Percentiles rank a stretch among this genome's conserved stretches.
Evolutionary conservation across 2,329 filamentous ascomycete genomes (phyloP).

Genomic region (Clonostachys chloroleuca): DNA sequence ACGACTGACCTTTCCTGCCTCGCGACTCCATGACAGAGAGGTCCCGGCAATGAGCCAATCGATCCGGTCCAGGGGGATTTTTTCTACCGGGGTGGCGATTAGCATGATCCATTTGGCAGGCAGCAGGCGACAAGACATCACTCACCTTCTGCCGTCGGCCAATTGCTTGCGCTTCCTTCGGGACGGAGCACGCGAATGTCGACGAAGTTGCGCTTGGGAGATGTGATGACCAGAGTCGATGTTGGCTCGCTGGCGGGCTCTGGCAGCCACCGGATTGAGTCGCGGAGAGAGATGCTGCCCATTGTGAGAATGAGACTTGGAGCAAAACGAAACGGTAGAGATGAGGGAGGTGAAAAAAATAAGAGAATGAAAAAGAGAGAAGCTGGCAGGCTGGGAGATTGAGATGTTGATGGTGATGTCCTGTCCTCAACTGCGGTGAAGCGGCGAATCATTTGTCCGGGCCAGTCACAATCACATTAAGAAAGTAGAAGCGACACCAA

Average conservation of each 20-base stretch:
- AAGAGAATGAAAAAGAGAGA: no score
- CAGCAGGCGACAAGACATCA: not conserved
- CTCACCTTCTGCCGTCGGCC: constrained; percentile 3
- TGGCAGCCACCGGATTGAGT: constrained; percentile 55
- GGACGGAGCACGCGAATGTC: constrained; percentile 51
- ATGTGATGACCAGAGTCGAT: constrained; percentile 60
- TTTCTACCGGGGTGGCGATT: constrained; percentile 1
- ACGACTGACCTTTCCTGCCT: constrained; percentile 21
- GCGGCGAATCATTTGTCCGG: no score
- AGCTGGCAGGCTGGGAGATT: no score
- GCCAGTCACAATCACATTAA: no score
- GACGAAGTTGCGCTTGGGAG: constrained; percentile 49
- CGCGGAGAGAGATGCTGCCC: constrained; percentile 48
- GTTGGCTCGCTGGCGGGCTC: constrained; percentile 53
- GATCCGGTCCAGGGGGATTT: constrained; percentile 26
- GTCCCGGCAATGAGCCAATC: constrained; percentile 65
- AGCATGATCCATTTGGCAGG: constrained; percentile 7
- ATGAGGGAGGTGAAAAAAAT: no score
- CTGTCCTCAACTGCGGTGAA: no score
- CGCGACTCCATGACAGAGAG: constrained; percentile 28
- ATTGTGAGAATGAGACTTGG: no score
- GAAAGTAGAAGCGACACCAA: no score
- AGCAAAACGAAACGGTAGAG: no score
- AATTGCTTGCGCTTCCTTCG: constrained; percentile 7
- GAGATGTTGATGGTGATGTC: no score